phyloP scores from a whole-genome alignment of 2,329 filamentous ascomycete genomes.

The Aspergillus awamori region DNA sequence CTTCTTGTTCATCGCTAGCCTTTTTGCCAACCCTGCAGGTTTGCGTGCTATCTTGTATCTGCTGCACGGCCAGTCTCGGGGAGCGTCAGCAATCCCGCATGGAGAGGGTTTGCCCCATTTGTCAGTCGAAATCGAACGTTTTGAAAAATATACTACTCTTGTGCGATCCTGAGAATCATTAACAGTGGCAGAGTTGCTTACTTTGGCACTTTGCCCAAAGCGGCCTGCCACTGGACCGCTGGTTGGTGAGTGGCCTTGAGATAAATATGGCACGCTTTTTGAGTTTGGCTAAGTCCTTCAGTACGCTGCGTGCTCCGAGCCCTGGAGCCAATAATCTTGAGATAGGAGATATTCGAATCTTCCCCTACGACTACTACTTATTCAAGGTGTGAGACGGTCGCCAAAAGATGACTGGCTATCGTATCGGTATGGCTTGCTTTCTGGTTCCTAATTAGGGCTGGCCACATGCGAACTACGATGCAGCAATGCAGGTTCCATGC shows the following conservation, averaged over 20 bases:
- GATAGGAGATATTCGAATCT: slow-evolving; percentile 1
- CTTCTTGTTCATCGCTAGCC: not conserved
- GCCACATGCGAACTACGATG: not conserved
- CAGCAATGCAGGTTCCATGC: not conserved
- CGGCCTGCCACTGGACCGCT: not conserved
- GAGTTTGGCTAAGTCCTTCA: slow-evolving; percentile 2
- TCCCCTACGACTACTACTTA: not conserved
- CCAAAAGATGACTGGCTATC: not conserved
- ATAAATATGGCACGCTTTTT: not conserved
- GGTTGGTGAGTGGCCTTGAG: not conserved
- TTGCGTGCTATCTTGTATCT: not conserved
- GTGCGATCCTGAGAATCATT: not conserved
- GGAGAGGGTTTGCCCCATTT: not conserved
- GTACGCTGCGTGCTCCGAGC: not conserved
- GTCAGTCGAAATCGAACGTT: not conserved
- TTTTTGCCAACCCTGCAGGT: slow-evolving; percentile 4
- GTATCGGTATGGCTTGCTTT: not conserved
- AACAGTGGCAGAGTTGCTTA: not conserved
- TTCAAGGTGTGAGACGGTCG: not conserved
- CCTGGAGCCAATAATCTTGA: not conserved
- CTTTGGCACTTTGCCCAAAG: not conserved
- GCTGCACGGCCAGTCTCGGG: not conserved
- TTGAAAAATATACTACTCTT: not conserved
- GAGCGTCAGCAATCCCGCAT: no score
- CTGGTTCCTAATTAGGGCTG: not conserved